Evolutionary conservation across 805 yeast species (phyloP), one percentile per base, ranked within the genome.

Genomic region (Kluyveromyces siamensis): DNA sequence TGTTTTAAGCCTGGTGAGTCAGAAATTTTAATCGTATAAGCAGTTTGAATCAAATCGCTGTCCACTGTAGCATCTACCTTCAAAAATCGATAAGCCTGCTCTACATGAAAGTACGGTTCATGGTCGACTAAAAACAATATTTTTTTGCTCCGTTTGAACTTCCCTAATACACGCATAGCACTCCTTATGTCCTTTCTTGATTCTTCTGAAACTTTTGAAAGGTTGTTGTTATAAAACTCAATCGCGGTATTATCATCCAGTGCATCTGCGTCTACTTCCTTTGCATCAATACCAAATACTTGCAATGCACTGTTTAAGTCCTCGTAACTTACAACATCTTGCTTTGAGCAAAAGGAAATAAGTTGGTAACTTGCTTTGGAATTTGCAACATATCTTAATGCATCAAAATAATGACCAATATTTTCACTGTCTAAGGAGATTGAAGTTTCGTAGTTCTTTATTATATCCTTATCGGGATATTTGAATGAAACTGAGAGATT

Each of bases 31-130:
- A 84, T 72, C 49, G 84, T 81, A 58, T 79, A 85, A 0, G 95
- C 90, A 1, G 95, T 84, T 27, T 80, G 72, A 2, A 87, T 76
- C 41, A 85, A 79, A 52, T 86, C 93, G 59, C 83, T 87, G 50
- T 77, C 83, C 13, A 81, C 78, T 0, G 71, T 65, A 1, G 72
- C 71, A 47, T 73, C 73, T 16, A 79, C 71, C 10, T 76, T 84
- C 33, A 84, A 62, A 1, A 67, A 57, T 0, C 67, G 63, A 54
- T 80, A 82, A 0, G 88, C 86, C 44, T 74, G 74, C n/a, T 71
- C 66, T 47, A 75, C 57, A 9, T 40, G 50, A 14, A 48, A 48
- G 45, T 58, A 66, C 2, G 79, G 79, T 50, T 80, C 82, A 37
- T 74, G 67, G 11, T 67, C 74, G 37, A 76, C 60, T 47, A 60